phyloP scores from a whole-genome alignment of 2,329 filamentous ascomycete species.

The Colletotrichum sp. region DNA sequence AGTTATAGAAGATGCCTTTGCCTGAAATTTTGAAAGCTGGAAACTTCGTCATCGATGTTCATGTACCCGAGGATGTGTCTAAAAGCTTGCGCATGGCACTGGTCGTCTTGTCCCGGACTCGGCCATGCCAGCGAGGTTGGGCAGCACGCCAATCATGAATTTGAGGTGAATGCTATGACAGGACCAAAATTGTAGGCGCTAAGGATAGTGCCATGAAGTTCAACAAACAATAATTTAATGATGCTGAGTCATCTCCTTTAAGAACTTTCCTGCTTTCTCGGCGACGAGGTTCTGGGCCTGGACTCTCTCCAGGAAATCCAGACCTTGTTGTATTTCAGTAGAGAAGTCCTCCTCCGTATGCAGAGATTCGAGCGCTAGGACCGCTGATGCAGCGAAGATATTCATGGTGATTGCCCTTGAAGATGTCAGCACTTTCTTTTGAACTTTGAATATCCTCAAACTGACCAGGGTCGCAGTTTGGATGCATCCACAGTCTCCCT shows the following conservation, averaged over 20 bases:
- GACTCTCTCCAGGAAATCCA: background rate
- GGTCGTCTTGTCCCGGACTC: background rate
- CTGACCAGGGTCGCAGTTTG: background rate
- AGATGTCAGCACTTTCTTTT: background rate
- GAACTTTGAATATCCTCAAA: background rate
- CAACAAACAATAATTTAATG: background rate
- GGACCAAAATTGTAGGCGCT: too few species aligned
- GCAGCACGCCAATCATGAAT: background rate
- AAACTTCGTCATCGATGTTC: background rate
- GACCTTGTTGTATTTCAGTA: background rate
- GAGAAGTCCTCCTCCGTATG: background rate
- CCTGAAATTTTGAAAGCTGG: background rate
- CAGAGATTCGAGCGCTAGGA: background rate
- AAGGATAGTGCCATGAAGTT: background rate
- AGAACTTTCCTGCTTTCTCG: background rate
- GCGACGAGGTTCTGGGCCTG: background rate
- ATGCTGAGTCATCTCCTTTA: background rate
- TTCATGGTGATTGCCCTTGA: background rate
- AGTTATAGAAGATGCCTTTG: fast-evolving
- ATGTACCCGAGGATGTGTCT: background rate
- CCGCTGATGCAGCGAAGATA: background rate
- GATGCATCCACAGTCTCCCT: background rate
- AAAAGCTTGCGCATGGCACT: background rate
- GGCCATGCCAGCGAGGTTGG: background rate
- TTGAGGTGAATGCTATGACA: background rate